Base-by-base conservation (phyloP, 139 green algal genomes). In the Micromonas commoda region DNA sequence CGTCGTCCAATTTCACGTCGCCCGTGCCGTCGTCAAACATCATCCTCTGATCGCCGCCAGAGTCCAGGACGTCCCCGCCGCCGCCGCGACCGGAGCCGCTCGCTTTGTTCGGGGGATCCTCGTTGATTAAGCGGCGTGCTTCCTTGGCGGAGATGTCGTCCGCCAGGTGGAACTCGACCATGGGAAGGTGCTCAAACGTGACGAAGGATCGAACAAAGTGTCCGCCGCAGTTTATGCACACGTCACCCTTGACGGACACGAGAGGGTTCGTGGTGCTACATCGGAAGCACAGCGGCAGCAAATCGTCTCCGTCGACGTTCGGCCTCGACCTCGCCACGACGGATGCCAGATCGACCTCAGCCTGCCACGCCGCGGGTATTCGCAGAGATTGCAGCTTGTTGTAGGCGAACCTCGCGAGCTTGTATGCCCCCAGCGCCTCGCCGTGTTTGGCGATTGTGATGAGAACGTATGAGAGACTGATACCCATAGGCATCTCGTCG, bases 151-250 rank as follows among this genome's bases (percentile, higher is more conserved):
- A 84, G 78, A 94, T 90, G 74, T 83, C 87, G 1, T 54, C 29
- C 57, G 89, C 87, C 29, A 93, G 80, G 69, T 90, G 81, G 80
- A 96, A 93, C 88, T 93, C 86, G 5, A 95, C 85, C 38, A 93
- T 67, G 0, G 91, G 91, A 69, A 96, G 82, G 75, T 87, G 84
- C 79, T 96, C 90, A 74, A 93, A 96, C 0, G 91, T 96, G 9
- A 93, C 64, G 72, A 92, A 93, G 34, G 87, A 92, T n/a, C 87
- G 82, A 33, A 91, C 78, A 82, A 93, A 91, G 29, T 81, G 64
- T 3, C 84, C 79, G 0, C 86, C 86, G 77, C 91, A 96, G 64
- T 83, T 88, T 68, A 87, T 85, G 85, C 90, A 95, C 51, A 82
- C 85, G 72, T 95, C 89, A 6, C 66, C 66, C 80, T 91, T 78